Base-by-base conservation (phyloP, 768 basidiomycete species). In the Psilocybe cubensis region DNA sequence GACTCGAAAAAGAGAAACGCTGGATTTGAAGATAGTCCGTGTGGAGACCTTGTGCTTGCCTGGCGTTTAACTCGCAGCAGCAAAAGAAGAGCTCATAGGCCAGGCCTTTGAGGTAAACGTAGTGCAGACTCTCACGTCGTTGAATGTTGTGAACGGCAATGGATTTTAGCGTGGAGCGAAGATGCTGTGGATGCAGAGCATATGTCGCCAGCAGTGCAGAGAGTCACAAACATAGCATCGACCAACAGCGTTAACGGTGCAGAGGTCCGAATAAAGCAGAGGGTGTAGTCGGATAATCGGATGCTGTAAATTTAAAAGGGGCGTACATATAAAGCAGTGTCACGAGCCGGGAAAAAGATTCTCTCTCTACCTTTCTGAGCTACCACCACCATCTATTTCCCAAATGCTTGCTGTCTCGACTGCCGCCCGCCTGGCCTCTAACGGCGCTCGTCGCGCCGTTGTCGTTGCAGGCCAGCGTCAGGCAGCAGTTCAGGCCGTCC, bases 401-500 rank as follows among this genome's bases (percentile, higher is more conserved):
- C 54, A 57, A 42, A 79, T 78, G 78, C 68, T 78, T 44, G 67
- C 76, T 54, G 67, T 69, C 50, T 62, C 72, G 35, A 64, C 71
- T 49, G 67, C 72, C 48, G 72, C 74, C 29, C 73, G 76, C 55
- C 61, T 77, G 47, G 69, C 71, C 46, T 61, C 68, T 6, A 70
- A 71, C 31, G 73, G 72, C 57, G 78, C 77, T 17, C 73, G 76
- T 40, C 82, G 80, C 55, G 80, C 80, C 42, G 68, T 80, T 23
- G 67, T 81, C 54, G 75, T 84, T 44, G 81, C 82, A 40, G 76
- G 78, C 28, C 79, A 76, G 57, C 77, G 79, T 56, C 81, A 80
- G 54, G 75, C 77, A 43, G 77, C 72, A 54, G 63, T 79, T 44
- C 68, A 75, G 58, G 77, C 73, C 18, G 70, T 81, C 27, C 74